phyloP scores from a whole-genome alignment of 192 early-diverging fungal genomes.

The Funneliformis geosporum region DNA sequence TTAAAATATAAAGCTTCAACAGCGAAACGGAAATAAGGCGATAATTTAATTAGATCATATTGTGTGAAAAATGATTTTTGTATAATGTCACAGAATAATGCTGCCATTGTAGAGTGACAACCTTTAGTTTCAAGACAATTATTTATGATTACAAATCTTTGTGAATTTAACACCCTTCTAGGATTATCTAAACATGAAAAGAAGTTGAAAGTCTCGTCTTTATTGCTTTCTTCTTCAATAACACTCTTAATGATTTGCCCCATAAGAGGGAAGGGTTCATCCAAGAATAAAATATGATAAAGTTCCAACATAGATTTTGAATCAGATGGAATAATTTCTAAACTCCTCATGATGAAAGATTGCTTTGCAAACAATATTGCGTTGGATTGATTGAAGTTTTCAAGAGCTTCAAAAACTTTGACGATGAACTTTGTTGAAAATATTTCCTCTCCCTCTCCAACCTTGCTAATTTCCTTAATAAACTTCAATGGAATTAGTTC shows the following conservation, averaged over 20 bases:
- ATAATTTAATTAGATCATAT: background rate
- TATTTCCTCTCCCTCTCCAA: background rate
- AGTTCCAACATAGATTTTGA: conserved; percentile 10
- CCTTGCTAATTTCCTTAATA: background rate
- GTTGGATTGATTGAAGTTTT: background rate
- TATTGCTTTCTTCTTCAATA: conserved; percentile 13
- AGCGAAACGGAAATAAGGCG: background rate
- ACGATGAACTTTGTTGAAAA: conserved; percentile 7
- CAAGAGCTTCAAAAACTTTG: conserved; percentile 1
- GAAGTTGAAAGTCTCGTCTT: background rate
- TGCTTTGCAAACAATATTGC: background rate
- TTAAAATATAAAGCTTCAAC: background rate
- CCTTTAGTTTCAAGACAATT: background rate
- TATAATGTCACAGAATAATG: conserved; percentile 34
- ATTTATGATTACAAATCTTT: conserved; percentile 22
- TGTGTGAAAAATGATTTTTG: conserved; percentile 11
- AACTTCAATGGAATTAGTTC: background rate
- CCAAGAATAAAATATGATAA: conserved; percentile 20
- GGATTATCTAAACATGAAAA: background rate
- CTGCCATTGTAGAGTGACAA: conserved; percentile 15
- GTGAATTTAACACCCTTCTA: background rate
- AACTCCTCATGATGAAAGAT: conserved; percentile 16
- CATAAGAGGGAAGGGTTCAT: conserved; percentile 30
- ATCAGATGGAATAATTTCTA: conserved; percentile 25
- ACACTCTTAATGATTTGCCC: conserved; percentile 16